Base-by-base conservation (phyloP, 352 stramenopile genomes). In the Globisporangium camurandrum region DNA sequence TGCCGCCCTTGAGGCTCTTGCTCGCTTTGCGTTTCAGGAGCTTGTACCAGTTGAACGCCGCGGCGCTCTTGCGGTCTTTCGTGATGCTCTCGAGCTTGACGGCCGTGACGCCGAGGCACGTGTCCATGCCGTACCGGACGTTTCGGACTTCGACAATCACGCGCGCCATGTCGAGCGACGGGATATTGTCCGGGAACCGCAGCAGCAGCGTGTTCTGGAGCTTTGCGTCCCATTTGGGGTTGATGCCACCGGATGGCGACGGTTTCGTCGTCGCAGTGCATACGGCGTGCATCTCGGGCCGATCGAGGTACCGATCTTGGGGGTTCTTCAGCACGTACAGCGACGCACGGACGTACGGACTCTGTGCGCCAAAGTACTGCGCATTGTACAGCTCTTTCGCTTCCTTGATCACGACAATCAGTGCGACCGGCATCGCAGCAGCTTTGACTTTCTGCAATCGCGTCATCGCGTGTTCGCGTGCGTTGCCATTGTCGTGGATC, bases 71-170 rank as follows among this genome's bases (percentile, higher is more conserved):
- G 12, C 67, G 70, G 57, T 87, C 77, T 48, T 84, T 84, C 34
- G 89, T 61, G 52, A 93, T 88, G 16, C 69, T 93, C 23, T 86
- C 75, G 16, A 91, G 55, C 53, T 88, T 89, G 19, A 93, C 76
- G 17, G 84, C 79, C 6, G 76, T 86, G 17, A 95, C 78, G 42
- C 84, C 84, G 1, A 95, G 69, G 49, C 78, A 93, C 26, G 79
- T 88, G 52, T 95, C 81, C 49, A 92, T 83, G 34, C 84, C 84
- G 31, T 90, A 93, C 11, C 71, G 76, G 44, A 90, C 70, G 43
- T 92, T 92, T 7, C 81, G 84, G 34, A 95, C 80, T 51, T 95
- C 84, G 24, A 95, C 73, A n/a, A 92, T 88, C 46, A 93, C 66
- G 2, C 79, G 68, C 20, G 84, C 81, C 49, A 86, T 71, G 22